Conservation (phyloP, 2,329 filamentous ascomycete species). For the Chrysoporthe puriensis region DNA sequence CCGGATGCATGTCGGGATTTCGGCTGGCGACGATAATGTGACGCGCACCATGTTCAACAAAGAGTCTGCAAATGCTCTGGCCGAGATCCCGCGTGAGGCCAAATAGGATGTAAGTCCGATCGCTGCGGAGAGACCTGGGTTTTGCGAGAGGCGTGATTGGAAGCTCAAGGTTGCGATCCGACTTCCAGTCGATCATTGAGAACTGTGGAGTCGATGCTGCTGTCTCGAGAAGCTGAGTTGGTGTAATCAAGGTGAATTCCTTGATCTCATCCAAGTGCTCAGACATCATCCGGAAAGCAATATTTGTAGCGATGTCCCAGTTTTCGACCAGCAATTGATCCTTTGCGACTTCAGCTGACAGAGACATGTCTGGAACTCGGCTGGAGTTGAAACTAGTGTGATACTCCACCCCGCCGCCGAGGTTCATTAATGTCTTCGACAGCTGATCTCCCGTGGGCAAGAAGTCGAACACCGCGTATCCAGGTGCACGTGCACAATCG, state of each 20-base stretch:
- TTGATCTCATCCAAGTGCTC: neutral
- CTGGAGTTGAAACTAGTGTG: neutral
- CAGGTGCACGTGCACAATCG: slow-evolving; percentile 18
- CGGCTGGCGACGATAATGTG: slow-evolving; percentile 47
- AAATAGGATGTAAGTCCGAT: slow-evolving; percentile 45
- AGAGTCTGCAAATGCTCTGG: slow-evolving; percentile 46
- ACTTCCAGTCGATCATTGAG: slow-evolving; percentile 45
- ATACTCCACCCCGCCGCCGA: slow-evolving; percentile 38
- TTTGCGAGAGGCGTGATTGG: slow-evolving; percentile 34
- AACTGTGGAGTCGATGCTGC: slow-evolving; percentile 31
- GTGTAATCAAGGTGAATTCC: neutral
- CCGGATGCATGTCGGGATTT: slow-evolving; percentile 36
- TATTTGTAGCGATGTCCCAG: neutral
- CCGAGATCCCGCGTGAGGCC: slow-evolving; percentile 50
- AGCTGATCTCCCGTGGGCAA: slow-evolving; percentile 35
- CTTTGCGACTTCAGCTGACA: neutral
- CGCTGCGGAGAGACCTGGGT: slow-evolving; percentile 35
- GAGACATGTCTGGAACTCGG: neutral
- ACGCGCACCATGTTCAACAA: slow-evolving; percentile 43
- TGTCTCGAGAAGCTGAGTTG: slow-evolving; percentile 31
- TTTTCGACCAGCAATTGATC: neutral
- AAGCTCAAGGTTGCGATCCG: slow-evolving; percentile 36
- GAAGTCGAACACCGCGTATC: slow-evolving; percentile 39
- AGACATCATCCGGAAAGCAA: neutral
- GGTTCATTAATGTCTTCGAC: slow-evolving; percentile 29